These are phyloP conservation scores for Casaregolazyma lundiana DNA, from an alignment of 1,139 yeast genomes.

Conservation along the genomic window DNA sequence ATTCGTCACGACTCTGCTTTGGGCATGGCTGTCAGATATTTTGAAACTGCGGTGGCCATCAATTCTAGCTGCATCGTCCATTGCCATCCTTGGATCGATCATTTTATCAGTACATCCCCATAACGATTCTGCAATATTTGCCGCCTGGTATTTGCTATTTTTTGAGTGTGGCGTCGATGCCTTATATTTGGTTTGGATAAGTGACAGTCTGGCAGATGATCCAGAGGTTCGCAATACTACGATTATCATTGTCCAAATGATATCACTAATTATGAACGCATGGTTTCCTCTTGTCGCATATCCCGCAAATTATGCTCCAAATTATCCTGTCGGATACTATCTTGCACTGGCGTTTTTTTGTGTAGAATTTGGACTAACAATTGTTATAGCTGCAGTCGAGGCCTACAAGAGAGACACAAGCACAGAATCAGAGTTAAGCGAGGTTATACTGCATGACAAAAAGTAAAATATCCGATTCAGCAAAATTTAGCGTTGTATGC, in stretches of 20 bases:
- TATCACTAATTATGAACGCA: conserved; percentile 11
- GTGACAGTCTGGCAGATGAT: conserved; percentile 31
- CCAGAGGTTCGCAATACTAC: conserved; percentile 37
- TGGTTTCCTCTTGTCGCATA: conserved; percentile 12
- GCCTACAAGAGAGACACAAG: no score
- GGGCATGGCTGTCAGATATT: conserved; percentile 42
- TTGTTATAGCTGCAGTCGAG: not conserved
- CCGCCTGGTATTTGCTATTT: conserved; percentile 16
- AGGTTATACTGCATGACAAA: no score
- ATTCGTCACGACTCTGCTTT: conserved; percentile 39
- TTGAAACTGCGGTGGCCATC: conserved; percentile 56
- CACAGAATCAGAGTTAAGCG: no score
- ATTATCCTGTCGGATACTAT: conserved; percentile 13
- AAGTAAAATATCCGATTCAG: no score
- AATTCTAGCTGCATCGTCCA: conserved; percentile 47
- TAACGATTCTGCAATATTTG: conserved; percentile 36
- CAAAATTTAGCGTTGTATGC: no score
- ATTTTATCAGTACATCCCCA: conserved; percentile 43
- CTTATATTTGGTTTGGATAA: conserved; percentile 25
- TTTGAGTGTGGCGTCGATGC: conserved; percentile 16
- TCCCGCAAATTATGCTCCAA: conserved; percentile 13
- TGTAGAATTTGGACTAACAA: not conserved
- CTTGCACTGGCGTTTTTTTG: not conserved
- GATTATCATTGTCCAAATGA: conserved; percentile 19
- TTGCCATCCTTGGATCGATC: conserved; percentile 42